Base-by-base conservation (phyloP, 192 early-diverging fungal species). In the Diversispora epigaea region DNA sequence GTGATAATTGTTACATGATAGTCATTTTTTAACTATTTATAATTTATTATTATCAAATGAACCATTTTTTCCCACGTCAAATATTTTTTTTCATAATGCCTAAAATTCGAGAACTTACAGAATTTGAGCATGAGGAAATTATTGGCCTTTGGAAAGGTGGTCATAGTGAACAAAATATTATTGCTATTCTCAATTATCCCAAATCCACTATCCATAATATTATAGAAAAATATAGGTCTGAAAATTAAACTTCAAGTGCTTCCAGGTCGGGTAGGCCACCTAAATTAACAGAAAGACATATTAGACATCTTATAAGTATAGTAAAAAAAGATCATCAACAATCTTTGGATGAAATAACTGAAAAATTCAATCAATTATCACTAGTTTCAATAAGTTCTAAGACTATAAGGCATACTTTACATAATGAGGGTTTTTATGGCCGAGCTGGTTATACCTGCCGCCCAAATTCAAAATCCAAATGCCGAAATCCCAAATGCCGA, bases 111-210 rank as follows among this genome's bases (percentile, higher is more conserved):
- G 55, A 57, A 4, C 55, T 57, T 57, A 19, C 55, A 6, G 17
- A 57, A 57, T 57, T 57, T 57, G 55, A n/a, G 15, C 1, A 3
- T 21, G 55, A 3, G 9, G 55, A 57, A 15, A 22, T 57, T 19
- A 57, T 57, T 57, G 19, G 55, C 6, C 55, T 57, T 4, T 57
- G 55, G 55, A 57, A 57, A 57, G 55, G 55, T 15, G 55, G 55
- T n/a, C 55, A 32, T 32, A 32, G 2, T 32, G 25, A 32, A 2
- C 2, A 2, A 32, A 32, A 32, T 32, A 32, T 32, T 32, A 32
- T 32, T n/a, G n/a, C n/a, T 2, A 54, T 54, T 12, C 52, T 54
- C n/a, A n/a, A 10, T n/a, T 10, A 12, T 14, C 52, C 9, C 4
- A 54, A 54, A 10, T 8, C 52, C 4, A 54, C 9, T 8, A 54